These are phyloP conservation scores for Brettanomyces bruxellensis DNA, from an alignment of 805 yeast species.

Conservation along the genomic window DNA sequence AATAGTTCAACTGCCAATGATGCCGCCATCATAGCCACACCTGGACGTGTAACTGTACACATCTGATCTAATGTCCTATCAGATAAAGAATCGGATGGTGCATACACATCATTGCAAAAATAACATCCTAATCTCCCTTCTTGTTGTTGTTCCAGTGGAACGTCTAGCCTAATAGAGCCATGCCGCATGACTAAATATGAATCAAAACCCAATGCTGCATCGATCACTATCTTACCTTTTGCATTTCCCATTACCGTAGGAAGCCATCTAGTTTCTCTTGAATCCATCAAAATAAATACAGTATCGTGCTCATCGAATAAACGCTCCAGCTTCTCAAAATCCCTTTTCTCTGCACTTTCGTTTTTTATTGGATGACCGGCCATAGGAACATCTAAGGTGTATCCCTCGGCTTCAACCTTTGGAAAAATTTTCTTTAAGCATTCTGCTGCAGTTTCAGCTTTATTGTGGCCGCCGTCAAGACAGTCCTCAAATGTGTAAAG, in stretches of 20 bases:
- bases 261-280: slow-evolving; percentile 95
- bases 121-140: slow-evolving; percentile 74
- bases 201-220: slow-evolving; percentile 94
- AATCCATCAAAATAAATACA: slow-evolving; percentile 78
- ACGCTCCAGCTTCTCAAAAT: slow-evolving; percentile 42
- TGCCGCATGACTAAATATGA: slow-evolving; percentile 91
- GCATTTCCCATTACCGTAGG: slow-evolving; percentile 78
- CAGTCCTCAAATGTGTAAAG: slow-evolving; percentile 78
- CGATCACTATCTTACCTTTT: slow-evolving; percentile 64
- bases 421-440: slow-evolving; percentile 73
- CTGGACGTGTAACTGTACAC: slow-evolving; percentile 98
- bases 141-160: slow-evolving; percentile 14
- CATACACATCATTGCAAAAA: slow-evolving; percentile 92
- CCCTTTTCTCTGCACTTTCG: slow-evolving; percentile 38
- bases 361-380: slow-evolving; percentile 79
- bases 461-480: slow-evolving; percentile 60
- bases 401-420: slow-evolving; percentile 56
- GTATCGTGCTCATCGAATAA: slow-evolving; percentile 66
- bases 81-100: slow-evolving; percentile 81
- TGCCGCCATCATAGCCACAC: slow-evolving; percentile 83
- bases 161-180: slow-evolving; percentile 37
- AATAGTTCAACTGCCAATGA: slow-evolving; percentile 79
- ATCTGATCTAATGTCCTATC: slow-evolving; percentile 92
- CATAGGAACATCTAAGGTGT: slow-evolving; percentile 80
- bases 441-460: slow-evolving; percentile 72